Evolutionary conservation across 306 rosid species (phyloP).

Genomic region (Notholithocarpus densiflorus): DNA sequence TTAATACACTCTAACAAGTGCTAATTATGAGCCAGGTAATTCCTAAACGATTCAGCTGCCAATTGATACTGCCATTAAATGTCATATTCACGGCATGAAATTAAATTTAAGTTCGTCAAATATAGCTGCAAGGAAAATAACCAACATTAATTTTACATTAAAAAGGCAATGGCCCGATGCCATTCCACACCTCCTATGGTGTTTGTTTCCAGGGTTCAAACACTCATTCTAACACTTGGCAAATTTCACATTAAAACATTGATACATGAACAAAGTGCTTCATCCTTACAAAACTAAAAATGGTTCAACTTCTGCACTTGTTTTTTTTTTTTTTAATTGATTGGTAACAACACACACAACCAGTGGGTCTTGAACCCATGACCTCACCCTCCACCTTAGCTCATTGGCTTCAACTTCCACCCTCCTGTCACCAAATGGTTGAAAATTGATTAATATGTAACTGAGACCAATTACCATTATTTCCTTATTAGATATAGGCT

Average conservation of each 20-base stretch:
- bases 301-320: too few relatives aligned
- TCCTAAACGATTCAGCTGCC: background rate
- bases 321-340: too few relatives aligned
- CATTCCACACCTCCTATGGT: too few relatives aligned
- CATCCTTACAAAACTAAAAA: background rate
- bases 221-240: too few relatives aligned
- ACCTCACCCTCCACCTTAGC: too few relatives aligned
- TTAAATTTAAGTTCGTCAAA: background rate
- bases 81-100: background rate
- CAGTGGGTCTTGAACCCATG: too few relatives aligned
- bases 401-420: background rate
- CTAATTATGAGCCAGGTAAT: constrained; percentile 8
- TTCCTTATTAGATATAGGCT: background rate
- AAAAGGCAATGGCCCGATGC: too few relatives aligned
- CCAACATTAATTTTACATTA: background rate
- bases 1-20: constrained; percentile 2
- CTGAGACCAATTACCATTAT: background rate
- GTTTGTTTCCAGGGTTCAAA: too few relatives aligned
- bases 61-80: background rate
- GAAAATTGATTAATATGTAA: background rate
- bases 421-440: background rate
- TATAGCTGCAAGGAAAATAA: background rate
- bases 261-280: background rate
- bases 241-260: background rate
- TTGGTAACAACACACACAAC: too few relatives aligned